phyloP scores from a whole-genome alignment of 1,139 yeast genomes.

The Candida tunisiensis region DNA sequence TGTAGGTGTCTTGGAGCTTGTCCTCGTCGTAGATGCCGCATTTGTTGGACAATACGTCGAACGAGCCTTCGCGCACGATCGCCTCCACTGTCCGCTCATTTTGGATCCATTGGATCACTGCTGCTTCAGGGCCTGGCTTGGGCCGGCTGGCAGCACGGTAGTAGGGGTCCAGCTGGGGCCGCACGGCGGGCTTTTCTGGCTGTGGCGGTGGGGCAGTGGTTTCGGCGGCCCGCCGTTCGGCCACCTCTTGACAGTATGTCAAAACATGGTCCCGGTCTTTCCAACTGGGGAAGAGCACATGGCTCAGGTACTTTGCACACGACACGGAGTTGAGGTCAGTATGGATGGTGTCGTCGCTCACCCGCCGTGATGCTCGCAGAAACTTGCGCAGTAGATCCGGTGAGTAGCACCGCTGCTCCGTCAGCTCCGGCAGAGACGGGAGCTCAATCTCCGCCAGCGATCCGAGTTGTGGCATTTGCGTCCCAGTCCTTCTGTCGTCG shows the following conservation, averaged over 20 bases:
- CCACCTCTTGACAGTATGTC: slow-evolving; percentile 14
- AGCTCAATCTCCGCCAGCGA: no score
- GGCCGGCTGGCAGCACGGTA: slow-evolving; percentile 8
- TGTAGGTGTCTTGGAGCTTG: no score
- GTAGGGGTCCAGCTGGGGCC: slow-evolving; percentile 1
- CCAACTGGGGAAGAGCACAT: slow-evolving; percentile 17
- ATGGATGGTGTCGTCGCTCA: slow-evolving; percentile 11
- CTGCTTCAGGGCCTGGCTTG: slow-evolving; percentile 9
- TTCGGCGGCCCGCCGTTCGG: slow-evolving; percentile 4
- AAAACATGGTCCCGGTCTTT: slow-evolving; percentile 14
- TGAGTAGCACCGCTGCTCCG: slow-evolving; percentile 9
- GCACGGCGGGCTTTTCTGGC: not conserved
- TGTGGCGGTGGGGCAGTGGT: not conserved
- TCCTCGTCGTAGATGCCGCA: no score
- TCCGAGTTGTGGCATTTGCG: no score
- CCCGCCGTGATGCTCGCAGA: slow-evolving; percentile 10
- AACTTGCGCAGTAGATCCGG: slow-evolving; percentile 11
- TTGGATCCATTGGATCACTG: slow-evolving; percentile 13
- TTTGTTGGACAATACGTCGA: slow-evolving; percentile 8
- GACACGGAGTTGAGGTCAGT: slow-evolving; percentile 10
- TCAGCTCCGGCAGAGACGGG: no score
- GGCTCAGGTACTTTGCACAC: slow-evolving; percentile 11
- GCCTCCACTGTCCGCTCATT: slow-evolving; percentile 14
- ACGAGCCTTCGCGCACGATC: slow-evolving; percentile 16
- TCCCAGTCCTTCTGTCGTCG: no score